Evolutionary conservation across 495 filamentous ascomycete species (phyloP).

Genomic region (Penicillium argentinense): DNA sequence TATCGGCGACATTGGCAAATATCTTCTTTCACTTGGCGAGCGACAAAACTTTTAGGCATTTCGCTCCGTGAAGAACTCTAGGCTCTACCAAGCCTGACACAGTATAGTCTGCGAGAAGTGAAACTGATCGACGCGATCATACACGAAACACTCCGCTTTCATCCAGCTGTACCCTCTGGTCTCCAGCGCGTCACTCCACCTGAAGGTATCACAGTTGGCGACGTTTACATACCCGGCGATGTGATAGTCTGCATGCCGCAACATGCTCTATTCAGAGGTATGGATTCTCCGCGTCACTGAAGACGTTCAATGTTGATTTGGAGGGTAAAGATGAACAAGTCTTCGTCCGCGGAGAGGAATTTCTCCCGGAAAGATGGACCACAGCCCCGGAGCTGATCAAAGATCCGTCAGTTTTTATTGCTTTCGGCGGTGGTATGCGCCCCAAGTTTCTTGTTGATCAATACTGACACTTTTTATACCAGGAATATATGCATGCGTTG

Average conservation of each 20-base stretch:
- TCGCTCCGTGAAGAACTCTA: conserved; percentile 25
- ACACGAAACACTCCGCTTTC: conserved; percentile 52
- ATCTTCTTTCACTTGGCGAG: conserved; percentile 36
- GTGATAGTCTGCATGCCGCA: background rate
- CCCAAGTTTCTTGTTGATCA: background rate
- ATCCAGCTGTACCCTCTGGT: background rate
- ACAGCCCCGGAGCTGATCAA: conserved; percentile 33
- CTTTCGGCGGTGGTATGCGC: conserved; percentile 28
- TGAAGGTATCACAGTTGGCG: conserved; percentile 1
- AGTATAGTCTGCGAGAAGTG: conserved; percentile 5
- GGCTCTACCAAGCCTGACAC: conserved; percentile 8
- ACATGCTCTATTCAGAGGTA: background rate
- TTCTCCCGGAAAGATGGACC: conserved; percentile 46
- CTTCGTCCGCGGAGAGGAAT: conserved; percentile 36
- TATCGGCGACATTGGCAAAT: conserved; percentile 30
- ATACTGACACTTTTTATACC: conserved; percentile 1
- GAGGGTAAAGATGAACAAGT: conserved; percentile 22
- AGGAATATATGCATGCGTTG: conserved; percentile 49
- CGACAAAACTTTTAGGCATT: conserved; percentile 8
- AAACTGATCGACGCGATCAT: conserved; percentile 47
- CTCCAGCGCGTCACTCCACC: background rate
- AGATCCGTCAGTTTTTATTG: conserved; percentile 30
- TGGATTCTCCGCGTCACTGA: background rate
- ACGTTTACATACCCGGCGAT: conserved; percentile 2
- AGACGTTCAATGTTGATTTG: too few relatives aligned